phyloP scores from a whole-genome alignment of 1,139 yeast genomes.

The Zygosaccharomyces pseudobailii region DNA sequence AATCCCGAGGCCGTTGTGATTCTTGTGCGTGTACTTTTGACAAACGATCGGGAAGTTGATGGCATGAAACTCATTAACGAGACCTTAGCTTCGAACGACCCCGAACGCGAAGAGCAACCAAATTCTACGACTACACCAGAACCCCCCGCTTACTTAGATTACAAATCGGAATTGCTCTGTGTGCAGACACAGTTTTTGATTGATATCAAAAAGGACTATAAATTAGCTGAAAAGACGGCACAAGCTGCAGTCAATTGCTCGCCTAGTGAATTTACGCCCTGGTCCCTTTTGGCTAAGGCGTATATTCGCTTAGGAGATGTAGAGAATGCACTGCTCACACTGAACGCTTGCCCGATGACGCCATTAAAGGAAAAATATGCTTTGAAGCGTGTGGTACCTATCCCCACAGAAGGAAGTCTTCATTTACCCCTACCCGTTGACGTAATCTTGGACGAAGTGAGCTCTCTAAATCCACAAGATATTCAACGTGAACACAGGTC shows the following conservation, averaged over 20 bases:
- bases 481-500: conserved; percentile 51
- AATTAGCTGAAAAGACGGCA: conserved; percentile 74
- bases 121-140: conserved; percentile 3
- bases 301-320: conserved; percentile 75
- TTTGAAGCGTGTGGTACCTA: conserved; percentile 39
- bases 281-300: conserved; percentile 75
- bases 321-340: conserved; percentile 77
- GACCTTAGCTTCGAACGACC: conserved; percentile 56
- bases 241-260: conserved; percentile 78
- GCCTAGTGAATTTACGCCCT: conserved; percentile 89
- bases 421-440: conserved; percentile 87
- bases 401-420: conserved; percentile 32
- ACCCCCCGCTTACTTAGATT: conserved; percentile 19
- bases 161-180: conserved; percentile 31
- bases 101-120: conserved; percentile 29
- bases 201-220: conserved; percentile 56
- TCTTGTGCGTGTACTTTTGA: conserved; percentile 46
- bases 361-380: conserved; percentile 74
- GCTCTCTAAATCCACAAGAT: conserved; percentile 48
- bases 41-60: conserved; percentile 70
- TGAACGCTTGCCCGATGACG: conserved; percentile 95
- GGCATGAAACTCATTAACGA: conserved; percentile 67
- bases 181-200: conserved; percentile 73
- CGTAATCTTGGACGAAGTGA: conserved; percentile 56
- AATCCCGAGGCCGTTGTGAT: conserved; percentile 55